Evolutionary conservation across 306 rosid genomes (phyloP).

Genomic region (Psophocarpus tetragonolobus): DNA sequence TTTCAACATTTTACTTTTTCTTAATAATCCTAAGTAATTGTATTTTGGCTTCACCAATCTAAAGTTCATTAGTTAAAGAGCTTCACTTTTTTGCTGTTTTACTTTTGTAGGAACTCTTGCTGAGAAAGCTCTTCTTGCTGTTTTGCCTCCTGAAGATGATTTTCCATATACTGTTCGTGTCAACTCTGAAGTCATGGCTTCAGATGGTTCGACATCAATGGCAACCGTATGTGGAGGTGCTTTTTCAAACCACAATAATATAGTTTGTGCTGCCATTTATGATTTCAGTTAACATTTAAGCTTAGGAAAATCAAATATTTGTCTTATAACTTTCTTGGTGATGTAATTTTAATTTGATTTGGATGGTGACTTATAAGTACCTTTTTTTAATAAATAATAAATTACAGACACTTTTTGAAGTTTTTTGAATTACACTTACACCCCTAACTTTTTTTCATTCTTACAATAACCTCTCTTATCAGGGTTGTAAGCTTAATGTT

Average conservation of each 20-base stretch:
- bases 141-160: slow-evolving; percentile 83
- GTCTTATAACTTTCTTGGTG: slow-evolving; percentile 15
- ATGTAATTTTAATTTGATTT: slow-evolving; percentile 13
- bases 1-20: neutral
- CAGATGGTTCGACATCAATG: slow-evolving; percentile 99
- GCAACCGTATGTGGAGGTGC: slow-evolving; percentile 98
- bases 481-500: too few relatives aligned
- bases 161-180: slow-evolving; percentile 88
- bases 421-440: too few relatives aligned
- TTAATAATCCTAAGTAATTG: neutral
- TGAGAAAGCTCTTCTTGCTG: slow-evolving; percentile 96
- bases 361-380: neutral
- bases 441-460: too few relatives aligned
- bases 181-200: slow-evolving; percentile 96
- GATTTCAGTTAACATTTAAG: slow-evolving; percentile 10
- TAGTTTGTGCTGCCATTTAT: slow-evolving; percentile 1
- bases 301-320: neutral
- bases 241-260: neutral
- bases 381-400: too few relatives aligned
- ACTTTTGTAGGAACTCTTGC: slow-evolving; percentile 84
- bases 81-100: slow-evolving; percentile 24
- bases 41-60: slow-evolving; percentile 2
- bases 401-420: too few relatives aligned
- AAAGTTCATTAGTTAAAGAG: neutral
- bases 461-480: too few relatives aligned